Evolutionary conservation across 176 grass and related monocot genomes (phyloP), one percentile per base, ranked within the genome.

Genomic region (Oryza punctata): DNA sequence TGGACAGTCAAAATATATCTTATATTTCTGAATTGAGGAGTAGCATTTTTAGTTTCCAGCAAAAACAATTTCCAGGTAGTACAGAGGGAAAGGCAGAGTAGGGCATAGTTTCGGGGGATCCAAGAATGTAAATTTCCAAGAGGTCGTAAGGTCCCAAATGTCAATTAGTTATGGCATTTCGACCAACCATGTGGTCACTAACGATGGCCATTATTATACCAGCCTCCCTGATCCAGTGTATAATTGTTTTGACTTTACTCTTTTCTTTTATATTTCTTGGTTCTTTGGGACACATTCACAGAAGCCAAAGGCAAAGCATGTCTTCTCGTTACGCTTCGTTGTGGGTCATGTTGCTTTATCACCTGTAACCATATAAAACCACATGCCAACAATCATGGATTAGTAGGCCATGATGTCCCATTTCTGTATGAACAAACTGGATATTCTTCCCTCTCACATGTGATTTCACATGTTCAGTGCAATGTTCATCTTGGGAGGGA

Each of bases 381-480:
- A 83, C 57, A 44, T 59, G 63, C 13, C 15, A 32, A 27, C 5
- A 73, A 59, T 66, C 44, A 73, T 44, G 63, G 24, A 67, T 30
- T 19, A 16, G 18, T 38, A 83, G 29, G 35, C 12, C 37, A 69
- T 9, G 30, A 16, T 15, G 46, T 4, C 25, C 23, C 8, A 61
- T 35, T n/a, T 38, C 11, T 65, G 49, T 27, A 67, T 54, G 13
- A 83, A 63, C 49, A 50, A 59, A 38, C 15, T 35, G n/a, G 1
- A 38, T 8, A 73, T 29, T 28, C 27, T 3, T 32, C 11, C 1
- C 21, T 29, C 28, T 47, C 11, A 46, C 74, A 47, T 52, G 16
- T 52, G 77, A 64, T 40, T 82, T 3, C 63, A 86, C 76, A 61
- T 37, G 25, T 45, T 72, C 60, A 47, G 10, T 1, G 73, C 65